phyloP scores from a whole-genome alignment of 371 early-diverging fungal species.

The Syncephalastrum racemosum region DNA sequence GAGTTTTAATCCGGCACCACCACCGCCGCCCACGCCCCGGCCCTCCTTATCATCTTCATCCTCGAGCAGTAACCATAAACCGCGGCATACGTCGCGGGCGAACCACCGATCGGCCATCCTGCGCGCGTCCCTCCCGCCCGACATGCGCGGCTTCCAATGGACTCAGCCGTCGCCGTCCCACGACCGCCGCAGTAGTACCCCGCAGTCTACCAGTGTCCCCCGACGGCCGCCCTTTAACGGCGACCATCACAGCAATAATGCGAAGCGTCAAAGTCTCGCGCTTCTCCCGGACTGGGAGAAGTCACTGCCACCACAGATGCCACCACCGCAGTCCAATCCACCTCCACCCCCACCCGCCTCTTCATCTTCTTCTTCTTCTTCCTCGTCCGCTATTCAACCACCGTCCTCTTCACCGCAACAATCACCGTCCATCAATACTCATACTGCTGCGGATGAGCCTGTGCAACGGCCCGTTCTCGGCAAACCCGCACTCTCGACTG shows the following conservation, averaged over 20 bases:
- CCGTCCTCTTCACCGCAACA: not conserved
- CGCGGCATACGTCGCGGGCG: not conserved
- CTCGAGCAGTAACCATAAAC: not conserved
- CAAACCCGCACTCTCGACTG: too few species aligned
- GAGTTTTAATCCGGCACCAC: slow-evolving; percentile 11
- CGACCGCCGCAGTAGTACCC: slow-evolving; percentile 8
- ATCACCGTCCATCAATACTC: too few species aligned
- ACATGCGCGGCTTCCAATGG: not conserved
- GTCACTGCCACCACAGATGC: slow-evolving; percentile 38
- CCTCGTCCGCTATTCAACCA: not conserved
- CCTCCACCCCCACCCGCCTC: slow-evolving; percentile 29
- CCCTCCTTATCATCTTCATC: not conserved
- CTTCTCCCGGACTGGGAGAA: slow-evolving; percentile 43
- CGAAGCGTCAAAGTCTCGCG: slow-evolving; percentile 30
- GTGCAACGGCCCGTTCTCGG: too few species aligned
- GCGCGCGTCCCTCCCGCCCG: slow-evolving; percentile 3
- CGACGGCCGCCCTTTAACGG: slow-evolving; percentile 39
- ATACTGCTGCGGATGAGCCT: too few species aligned
- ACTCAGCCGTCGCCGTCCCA: not conserved
- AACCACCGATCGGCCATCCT: slow-evolving; percentile 2
- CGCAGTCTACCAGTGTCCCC: not conserved
- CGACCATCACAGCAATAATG: slow-evolving; percentile 21
- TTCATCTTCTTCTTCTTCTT: slow-evolving; percentile 6
- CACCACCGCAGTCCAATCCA: slow-evolving; percentile 34
- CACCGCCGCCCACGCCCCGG: slow-evolving; percentile 1